Evolutionary conservation across 208 protist genomes (phyloP), one percentile per base, ranked within the genome.

Genomic region (Trypanosoma mega): DNA sequence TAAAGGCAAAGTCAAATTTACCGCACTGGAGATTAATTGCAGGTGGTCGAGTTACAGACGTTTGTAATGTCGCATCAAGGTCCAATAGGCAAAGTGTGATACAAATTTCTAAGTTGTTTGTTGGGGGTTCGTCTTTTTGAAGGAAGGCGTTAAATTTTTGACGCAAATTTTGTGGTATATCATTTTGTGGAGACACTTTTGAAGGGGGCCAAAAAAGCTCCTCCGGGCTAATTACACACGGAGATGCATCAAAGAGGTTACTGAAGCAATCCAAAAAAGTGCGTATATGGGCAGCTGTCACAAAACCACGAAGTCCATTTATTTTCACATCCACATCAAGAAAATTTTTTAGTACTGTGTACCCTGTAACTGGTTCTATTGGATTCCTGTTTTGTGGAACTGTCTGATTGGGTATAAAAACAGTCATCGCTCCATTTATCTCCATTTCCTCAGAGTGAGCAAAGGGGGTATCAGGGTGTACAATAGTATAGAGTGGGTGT

Each of bases 181-280:
- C 67, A 3, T 77, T 75, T 59, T 92, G 77, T 34, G 82, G 85
- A 59, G 91, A 80, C 51, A 90, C 68, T 62, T 86, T 90, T 7
- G 78, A 81, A 2, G 87, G 73, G 3, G 89, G 84, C 86, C 89
- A 95, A 68, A 90, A 95, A 0, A 95, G 78, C 43, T 95, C 84
- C 30, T 90, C 79, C 0, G 85, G 85, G 20, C 61, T 36, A 53
- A 95, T 79, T 20, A 81, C 77, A 36, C 74, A 71, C 18, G 66
- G 72, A 62, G 80, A 77, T 60, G 80, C 75, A 6, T 84, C 66
- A 68, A 95, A 90, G 18, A 82, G 62, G 74, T 93, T 95, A 26
- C 82, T 49, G n/a, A 88, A 67, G 21, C 48, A 44, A 41, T 86
- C 63, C 37, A 88, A 24, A n/a, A 95, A 61, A 11, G 69, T 71